Evolutionary conservation across 2,329 filamentous ascomycete genomes (phyloP).

Genomic region (Sporothrix phasma): DNA sequence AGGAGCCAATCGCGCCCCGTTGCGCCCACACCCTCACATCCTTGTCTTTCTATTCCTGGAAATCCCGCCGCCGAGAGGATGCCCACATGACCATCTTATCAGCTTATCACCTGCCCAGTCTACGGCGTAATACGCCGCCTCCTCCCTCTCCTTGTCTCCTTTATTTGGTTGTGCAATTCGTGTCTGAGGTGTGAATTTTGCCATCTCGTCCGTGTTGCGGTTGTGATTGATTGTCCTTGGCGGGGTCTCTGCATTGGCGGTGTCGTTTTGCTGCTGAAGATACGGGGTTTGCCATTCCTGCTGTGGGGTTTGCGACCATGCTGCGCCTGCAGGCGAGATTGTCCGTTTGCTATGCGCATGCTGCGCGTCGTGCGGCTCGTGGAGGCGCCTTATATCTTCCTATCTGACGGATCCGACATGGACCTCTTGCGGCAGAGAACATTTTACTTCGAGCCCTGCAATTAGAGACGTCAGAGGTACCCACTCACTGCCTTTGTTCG

Average conservation of each 20-base stretch:
- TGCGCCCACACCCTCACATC: conserved; percentile 7
- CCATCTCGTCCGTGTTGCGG: too few relatives aligned
- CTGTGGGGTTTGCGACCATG: neutral
- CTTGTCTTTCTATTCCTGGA: conserved; percentile 5
- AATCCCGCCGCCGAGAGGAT: neutral
- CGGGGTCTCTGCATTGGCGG: too few relatives aligned
- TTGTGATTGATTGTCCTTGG: too few relatives aligned
- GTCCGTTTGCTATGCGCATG: neutral
- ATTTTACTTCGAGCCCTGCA: neutral
- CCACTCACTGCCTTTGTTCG: neutral
- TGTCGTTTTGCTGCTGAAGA: neutral
- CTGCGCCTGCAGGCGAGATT: neutral
- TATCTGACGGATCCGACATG: neutral
- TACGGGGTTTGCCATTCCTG: neutral
- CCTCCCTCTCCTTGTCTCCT: neutral
- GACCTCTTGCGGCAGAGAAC: neutral
- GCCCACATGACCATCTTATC: conserved; percentile 13
- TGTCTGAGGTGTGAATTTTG: neutral
- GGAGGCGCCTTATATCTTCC: neutral
- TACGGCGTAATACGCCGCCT: neutral
- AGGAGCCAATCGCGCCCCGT: conserved; percentile 9
- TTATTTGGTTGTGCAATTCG: neutral
- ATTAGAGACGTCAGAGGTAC: neutral
- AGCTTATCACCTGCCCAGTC: conserved; percentile 8
- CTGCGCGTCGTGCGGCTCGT: neutral